Conservation (phyloP, 2,329 filamentous ascomycete species). For the Cercospora beticola region DNA sequence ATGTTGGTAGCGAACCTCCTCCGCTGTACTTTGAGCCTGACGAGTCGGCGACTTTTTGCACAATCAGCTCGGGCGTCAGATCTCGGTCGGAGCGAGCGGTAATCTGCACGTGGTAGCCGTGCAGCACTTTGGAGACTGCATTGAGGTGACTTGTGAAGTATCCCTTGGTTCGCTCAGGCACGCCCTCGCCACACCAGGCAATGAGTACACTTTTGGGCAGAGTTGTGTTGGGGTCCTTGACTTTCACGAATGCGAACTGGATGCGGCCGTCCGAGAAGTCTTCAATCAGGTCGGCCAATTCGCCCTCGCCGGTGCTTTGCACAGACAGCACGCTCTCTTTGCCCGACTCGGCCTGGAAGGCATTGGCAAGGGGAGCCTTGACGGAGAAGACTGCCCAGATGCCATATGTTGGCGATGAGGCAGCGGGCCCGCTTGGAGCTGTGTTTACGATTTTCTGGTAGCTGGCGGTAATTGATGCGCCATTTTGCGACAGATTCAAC, state of each 20-base stretch:
- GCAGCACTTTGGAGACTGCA: slow-evolving; percentile 85
- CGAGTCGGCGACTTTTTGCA: slow-evolving; percentile 91
- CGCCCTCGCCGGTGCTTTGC: slow-evolving; percentile 88
- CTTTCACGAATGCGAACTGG: slow-evolving; percentile 94
- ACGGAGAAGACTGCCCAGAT: slow-evolving; percentile 96
- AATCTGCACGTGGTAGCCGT: slow-evolving; percentile 96
- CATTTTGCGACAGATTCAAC: slow-evolving; percentile 55
- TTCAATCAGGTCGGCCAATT: slow-evolving; percentile 84
- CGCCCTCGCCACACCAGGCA: slow-evolving; percentile 95
- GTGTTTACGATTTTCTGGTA: slow-evolving; percentile 68
- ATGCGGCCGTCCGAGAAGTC: slow-evolving; percentile 96
- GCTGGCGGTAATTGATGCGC: slow-evolving; percentile 54
- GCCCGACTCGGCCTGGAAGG: slow-evolving; percentile 79
- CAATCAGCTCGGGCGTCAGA: slow-evolving; percentile 79
- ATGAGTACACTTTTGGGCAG: slow-evolving; percentile 92
- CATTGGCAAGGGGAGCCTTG: slow-evolving; percentile 85
- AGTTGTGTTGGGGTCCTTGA: slow-evolving; percentile 88
- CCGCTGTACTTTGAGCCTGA: slow-evolving; percentile 92
- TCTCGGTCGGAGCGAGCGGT: slow-evolving; percentile 90
- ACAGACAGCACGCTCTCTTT: slow-evolving; percentile 97
- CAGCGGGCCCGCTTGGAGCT: slow-evolving; percentile 55
- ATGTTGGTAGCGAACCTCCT: slow-evolving; percentile 52
- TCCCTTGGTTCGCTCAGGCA: slow-evolving; percentile 96
- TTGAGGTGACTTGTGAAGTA: slow-evolving; percentile 95
- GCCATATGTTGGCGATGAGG: slow-evolving; percentile 75